A percentile compares a stretch with the other conserved stretches of the same genome.
These are phyloP conservation scores for Apiospora pterosperma DNA, from an alignment of 2,329 filamentous ascomycete genomes.

Conservation along the genomic window DNA sequence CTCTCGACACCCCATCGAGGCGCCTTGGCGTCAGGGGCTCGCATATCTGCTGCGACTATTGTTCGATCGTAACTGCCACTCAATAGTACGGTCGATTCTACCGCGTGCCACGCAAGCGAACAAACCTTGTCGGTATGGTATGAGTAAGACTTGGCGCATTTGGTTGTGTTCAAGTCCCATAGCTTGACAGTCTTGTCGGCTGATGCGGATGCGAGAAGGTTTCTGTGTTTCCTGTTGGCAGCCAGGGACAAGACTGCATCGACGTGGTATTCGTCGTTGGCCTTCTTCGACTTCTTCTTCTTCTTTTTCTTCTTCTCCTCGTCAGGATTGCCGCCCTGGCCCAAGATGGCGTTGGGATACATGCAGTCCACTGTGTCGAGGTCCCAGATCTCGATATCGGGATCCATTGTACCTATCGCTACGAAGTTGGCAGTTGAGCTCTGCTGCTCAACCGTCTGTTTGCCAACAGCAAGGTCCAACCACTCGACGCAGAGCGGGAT, in stretches of 20 bases:
- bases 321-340: conserved; percentile 59
- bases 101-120: conserved; percentile 88
- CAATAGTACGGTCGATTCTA: conserved; percentile 81
- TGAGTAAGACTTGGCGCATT: conserved; percentile 91
- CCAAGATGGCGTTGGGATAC: conserved; percentile 95
- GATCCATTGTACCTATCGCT: conserved; percentile 94
- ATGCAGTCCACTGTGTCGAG: conserved; percentile 94
- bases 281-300: conserved; percentile 85
- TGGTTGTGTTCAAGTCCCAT: conserved; percentile 91
- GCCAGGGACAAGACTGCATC: conserved; percentile 89
- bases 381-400: conserved; percentile 98
- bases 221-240: conserved; percentile 89
- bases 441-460: conserved; percentile 58
- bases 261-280: conserved; percentile 89
- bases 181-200: conserved; percentile 97
- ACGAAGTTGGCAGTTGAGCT: conserved; percentile 78
- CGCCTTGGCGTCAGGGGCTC: conserved; percentile 77
- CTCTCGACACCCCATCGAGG: conserved; percentile 92
- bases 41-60: conserved; percentile 93
- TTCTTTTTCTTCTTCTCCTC: conserved; percentile 73
- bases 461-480: conserved; percentile 87
- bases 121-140: conserved; percentile 98
- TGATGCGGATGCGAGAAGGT: conserved; percentile 89
- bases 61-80: conserved; percentile 95
- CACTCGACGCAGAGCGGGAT: conserved; percentile 96